Base-by-base conservation (phyloP, 768 basidiomycete genomes). In the Termitomyces sp. region DNA sequence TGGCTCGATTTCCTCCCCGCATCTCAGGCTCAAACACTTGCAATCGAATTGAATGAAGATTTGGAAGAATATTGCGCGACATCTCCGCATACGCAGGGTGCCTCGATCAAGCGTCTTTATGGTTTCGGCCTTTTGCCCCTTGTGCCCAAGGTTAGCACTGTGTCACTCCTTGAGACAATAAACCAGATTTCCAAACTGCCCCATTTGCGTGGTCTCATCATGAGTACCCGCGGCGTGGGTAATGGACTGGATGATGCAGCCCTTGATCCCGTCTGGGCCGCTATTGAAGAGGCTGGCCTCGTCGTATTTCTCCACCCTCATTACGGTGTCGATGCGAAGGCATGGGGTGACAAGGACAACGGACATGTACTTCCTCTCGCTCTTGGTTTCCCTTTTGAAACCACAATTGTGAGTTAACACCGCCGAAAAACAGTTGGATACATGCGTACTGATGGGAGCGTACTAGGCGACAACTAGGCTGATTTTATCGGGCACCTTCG, bases 371-470 rank as follows among this genome's bases (percentile, higher is more conserved):
- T 95, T 28, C 88, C 91, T 2, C 79, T 94, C 50, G 89, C 90
- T 0, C 77, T 93, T 15, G 92, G 93, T 1, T 94, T 95, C 70
- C 92, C 92, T 2, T 87, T 94, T 63, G 93, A 94, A 72, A 94
- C 92, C 17, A 93, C 93, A 4, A 84, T 83, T 32, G 90, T 91
- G 61, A 66, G 87, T 74, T 41, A 17, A 21, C 17, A 10, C n/a
- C 17, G 26, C n/a, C 9, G 34, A 28, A 38, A 15, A 17, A 22
- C 19, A 21, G 51, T 5, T 41, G 34, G 14, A 32, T 5, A 35
- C 15, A 37, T 35, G 45, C 34, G 43, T 51, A 19, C 49, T 67
- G 37, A 62, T 44, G 17, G 46, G 30, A 24, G 11, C 28, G 28
- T 57, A n/a, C n/a, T n/a, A 81, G 80, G 88, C 91, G 3, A 80